Conservation (phyloP, 2,329 filamentous ascomycete genomes). For the Xylaria sp. region DNA sequence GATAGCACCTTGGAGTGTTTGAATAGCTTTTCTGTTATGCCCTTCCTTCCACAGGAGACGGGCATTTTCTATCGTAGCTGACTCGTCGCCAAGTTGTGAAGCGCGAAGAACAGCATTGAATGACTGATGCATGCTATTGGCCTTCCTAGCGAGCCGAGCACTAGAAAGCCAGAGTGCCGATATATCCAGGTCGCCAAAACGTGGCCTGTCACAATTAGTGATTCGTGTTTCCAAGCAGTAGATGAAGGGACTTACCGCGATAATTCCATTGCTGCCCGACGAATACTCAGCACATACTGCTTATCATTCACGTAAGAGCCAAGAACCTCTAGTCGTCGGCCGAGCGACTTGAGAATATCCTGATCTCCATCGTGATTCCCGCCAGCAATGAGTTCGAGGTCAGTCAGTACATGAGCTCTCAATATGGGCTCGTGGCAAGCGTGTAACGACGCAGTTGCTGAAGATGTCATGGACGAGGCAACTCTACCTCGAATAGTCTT, state of each 20-base stretch:
- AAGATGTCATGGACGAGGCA: slow-evolving; percentile 74
- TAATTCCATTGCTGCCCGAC: slow-evolving; percentile 85
- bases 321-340: slow-evolving; percentile 82
- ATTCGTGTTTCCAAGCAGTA: slow-evolving; percentile 12
- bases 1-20: slow-evolving; percentile 86
- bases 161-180: slow-evolving; percentile 86
- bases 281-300: slow-evolving; percentile 86
- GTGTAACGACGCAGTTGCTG: slow-evolving; percentile 79
- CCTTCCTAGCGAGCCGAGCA: slow-evolving; percentile 84
- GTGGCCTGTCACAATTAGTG: slow-evolving; percentile 50
- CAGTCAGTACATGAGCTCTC: slow-evolving; percentile 84
- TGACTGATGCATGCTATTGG: slow-evolving; percentile 81
- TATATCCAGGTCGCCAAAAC: slow-evolving; percentile 74
- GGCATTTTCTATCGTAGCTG: slow-evolving; percentile 92
- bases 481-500: slow-evolving; percentile 71
- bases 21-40: slow-evolving; percentile 92
- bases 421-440: slow-evolving; percentile 85
- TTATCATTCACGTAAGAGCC: slow-evolving; percentile 92
- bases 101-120: slow-evolving; percentile 95
- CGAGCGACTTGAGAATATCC: slow-evolving; percentile 60
- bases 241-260: slow-evolving; percentile 59
- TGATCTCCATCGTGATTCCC: slow-evolving; percentile 50
- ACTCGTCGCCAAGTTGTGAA: slow-evolving; percentile 80
- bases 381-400: slow-evolving; percentile 78
- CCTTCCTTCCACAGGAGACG: slow-evolving; percentile 92